Evolutionary conservation across 331 rosid species (phyloP).

Genomic region (Spiraea crenata): DNA sequence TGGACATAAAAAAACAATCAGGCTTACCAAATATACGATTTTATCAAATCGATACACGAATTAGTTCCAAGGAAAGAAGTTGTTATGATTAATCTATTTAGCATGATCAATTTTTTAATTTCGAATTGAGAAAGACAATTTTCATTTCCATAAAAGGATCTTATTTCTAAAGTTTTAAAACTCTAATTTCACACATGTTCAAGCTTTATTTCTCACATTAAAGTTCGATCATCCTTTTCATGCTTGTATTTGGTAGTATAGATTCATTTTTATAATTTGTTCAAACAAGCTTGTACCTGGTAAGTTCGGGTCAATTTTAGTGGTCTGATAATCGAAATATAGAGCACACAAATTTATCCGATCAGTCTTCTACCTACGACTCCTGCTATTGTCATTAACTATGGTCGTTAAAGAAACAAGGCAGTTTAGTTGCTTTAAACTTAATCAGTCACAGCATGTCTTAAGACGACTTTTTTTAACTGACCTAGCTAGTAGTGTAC

Average conservation of each 20-base stretch:
- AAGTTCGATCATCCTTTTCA: neutral
- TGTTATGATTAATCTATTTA: conserved; percentile 13
- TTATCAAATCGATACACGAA: conserved; percentile 18
- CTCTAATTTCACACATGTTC: neutral
- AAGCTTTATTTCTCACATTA: conserved; percentile 1
- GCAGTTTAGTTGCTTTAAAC: too few relatives aligned
- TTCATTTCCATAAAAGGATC: neutral
- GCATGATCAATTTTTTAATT: neutral
- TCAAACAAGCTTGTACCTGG: too few relatives aligned
- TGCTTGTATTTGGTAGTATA: neutral
- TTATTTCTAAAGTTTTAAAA: neutral
- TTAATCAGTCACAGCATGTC: neutral
- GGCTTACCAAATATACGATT: conserved; percentile 7
- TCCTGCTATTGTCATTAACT: too few relatives aligned
- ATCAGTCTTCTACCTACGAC: too few relatives aligned
- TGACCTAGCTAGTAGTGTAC: neutral
- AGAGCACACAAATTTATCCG: too few relatives aligned
- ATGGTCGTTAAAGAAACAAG: too few relatives aligned
- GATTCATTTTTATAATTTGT: neutral
- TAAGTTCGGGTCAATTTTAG: too few relatives aligned
- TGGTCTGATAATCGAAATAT: too few relatives aligned
- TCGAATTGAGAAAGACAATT: neutral
- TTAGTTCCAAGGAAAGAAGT: conserved; percentile 6
- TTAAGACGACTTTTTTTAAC: neutral
- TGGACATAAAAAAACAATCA: conserved; percentile 1